Conservation (phyloP, 768 basidiomycete species). For the Pleurotus djamor region DNA sequence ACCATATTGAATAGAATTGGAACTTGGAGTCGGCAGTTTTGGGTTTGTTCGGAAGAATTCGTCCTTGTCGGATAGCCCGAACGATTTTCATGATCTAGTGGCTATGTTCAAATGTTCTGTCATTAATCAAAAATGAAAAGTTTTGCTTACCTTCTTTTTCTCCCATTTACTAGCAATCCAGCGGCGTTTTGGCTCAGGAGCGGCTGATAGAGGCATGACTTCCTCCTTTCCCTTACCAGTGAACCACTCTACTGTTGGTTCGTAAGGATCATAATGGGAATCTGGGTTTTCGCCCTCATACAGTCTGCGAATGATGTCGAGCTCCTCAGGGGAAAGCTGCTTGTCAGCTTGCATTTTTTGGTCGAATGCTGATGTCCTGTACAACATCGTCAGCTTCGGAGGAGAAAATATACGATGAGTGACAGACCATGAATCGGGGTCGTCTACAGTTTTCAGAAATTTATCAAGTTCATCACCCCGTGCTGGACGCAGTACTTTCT, state of each 20-base stretch:
- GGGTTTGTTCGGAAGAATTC: conserved; percentile 89
- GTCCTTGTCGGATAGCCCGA: conserved; percentile 94
- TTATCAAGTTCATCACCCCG: conserved; percentile 97
- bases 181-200: conserved; percentile 93
- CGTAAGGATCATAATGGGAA: conserved; percentile 86
- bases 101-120: neutral
- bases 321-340: conserved; percentile 83
- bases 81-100: conserved; percentile 98
- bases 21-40: conserved; percentile 61
- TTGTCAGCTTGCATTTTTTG: conserved; percentile 84
- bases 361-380: conserved; percentile 91
- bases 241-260: conserved; percentile 95
- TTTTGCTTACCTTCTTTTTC: conserved; percentile 82
- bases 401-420: too few relatives aligned
- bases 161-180: conserved; percentile 99
- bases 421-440: conserved; percentile 80
- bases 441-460: conserved; percentile 91
- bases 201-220: conserved; percentile 87
- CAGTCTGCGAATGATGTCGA: conserved; percentile 93
- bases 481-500: conserved; percentile 90
- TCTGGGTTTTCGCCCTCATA: conserved; percentile 92
- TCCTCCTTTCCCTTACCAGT: conserved; percentile 95
- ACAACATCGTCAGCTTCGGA: neutral
- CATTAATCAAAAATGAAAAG: conserved; percentile 7
- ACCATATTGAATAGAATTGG: conserved; percentile 89